Evolutionary conservation across 495 filamentous ascomycete genomes (phyloP), one percentile per base, ranked within the genome.

Genomic region (Mycothermus thermophilus): DNA sequence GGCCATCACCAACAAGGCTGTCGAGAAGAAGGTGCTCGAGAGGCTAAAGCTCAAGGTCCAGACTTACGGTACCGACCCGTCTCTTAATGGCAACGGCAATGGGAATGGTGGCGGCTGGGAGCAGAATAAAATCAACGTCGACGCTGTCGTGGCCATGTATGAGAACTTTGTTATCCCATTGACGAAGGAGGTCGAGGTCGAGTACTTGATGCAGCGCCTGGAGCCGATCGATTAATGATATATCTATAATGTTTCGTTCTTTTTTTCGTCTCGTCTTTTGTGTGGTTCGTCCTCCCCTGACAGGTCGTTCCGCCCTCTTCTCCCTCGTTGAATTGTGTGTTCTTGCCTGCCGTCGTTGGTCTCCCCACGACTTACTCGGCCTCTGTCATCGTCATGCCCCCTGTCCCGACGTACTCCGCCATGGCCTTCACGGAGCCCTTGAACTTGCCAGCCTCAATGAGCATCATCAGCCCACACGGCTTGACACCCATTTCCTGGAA

Each of bases 161-260:
- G 77, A 83, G 72, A 77, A 93, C 52, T 83, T 78, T 56, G 86
- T 99, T 35, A 99, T 99, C 38, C 92, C 92, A 2, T 58, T 96
- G 52, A 99, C 92, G 17, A 99, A 96, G 57, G 77, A 86, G 41
- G 87, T 99, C 19, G 92, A 99, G 64, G 82, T 96, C 13, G 87
- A 96, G 49, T 99, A 99, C 48, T 66, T 99, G 27, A 92, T 96
- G 80, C 83, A 95, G 56, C 72, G 90, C 36, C 66, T 99, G 21
- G 74, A 79, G 27, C 38, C 43, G 13, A 37, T 26, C 31, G 25
- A 45, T 37, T 27, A 30, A 43, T 20, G 28, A 43, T 36, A 11
- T 35, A 24, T 35, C 22, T 29, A 30, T 19, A 11, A 6, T 41
- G 41, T 38, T 42, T 37, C 42, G 29, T 33, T 33, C 22, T 34